These are phyloP conservation scores for Ilex paraguariensis DNA, from an alignment of 305 asterid species.

Conservation along the genomic window DNA sequence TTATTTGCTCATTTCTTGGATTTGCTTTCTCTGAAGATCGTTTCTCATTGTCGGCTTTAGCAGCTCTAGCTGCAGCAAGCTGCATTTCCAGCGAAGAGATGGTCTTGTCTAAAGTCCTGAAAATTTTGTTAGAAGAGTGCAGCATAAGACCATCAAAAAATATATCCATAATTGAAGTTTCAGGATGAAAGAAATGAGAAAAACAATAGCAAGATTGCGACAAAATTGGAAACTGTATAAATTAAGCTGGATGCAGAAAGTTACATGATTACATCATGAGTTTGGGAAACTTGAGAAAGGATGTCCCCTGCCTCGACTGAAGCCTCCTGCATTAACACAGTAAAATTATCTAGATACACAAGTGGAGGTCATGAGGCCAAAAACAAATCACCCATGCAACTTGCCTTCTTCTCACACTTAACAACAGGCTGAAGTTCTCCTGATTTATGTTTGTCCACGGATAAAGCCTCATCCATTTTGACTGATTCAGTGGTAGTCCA, in stretches of 20 bases:
- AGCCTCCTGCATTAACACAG: conserved; percentile 29
- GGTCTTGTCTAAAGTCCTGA: conserved; percentile 59
- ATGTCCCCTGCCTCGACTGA: conserved; percentile 23
- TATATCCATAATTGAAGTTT: background rate
- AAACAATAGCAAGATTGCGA: background rate
- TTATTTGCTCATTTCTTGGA: conserved; percentile 13
- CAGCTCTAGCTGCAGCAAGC: conserved; percentile 60
- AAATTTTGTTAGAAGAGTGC: conserved; percentile 2
- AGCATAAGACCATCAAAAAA: background rate
- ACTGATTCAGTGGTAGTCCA: conserved; percentile 32
- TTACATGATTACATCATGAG: conserved; percentile 48
- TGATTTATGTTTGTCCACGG: conserved; percentile 21
- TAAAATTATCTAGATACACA: no score
- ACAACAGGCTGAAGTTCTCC: conserved; percentile 30
- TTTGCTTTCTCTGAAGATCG: background rate
- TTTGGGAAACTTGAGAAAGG: conserved; percentile 40
- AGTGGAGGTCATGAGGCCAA: no score
- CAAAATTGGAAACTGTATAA: background rate
- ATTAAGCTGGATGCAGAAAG: conserved; percentile 10
- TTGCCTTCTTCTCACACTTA: conserved; percentile 48
- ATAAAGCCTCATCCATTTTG: conserved; percentile 16
- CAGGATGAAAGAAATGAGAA: background rate
- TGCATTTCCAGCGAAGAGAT: conserved; percentile 65
- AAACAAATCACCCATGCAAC: conserved; percentile 7
- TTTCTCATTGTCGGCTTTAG: conserved; percentile 35